Base-by-base conservation (phyloP, 2,329 filamentous ascomycete species). In the Tolypocladium nubicola region DNA sequence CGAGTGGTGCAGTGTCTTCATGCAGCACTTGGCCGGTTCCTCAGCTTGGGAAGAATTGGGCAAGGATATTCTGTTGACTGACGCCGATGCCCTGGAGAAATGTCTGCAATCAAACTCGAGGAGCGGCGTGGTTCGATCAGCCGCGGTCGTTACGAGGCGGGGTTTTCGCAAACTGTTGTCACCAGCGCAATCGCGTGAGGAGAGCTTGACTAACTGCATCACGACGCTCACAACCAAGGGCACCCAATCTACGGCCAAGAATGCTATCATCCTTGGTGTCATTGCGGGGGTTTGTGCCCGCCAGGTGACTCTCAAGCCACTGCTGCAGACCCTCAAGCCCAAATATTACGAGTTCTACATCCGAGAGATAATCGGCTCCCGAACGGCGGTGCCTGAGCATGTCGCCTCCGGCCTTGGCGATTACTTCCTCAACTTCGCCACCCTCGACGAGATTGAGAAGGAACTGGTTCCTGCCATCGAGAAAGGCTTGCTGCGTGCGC, bases 231-330 rank as follows among this genome's bases (percentile, higher is more conserved):
- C 89, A 3, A 74, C 82, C 38, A 96, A 95, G 71, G 76, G 80
- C 23, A 62, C 81, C 2, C 77, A 85, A 50, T 76, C 88, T 1
- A 79, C 80, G 4, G 79, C 86, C 56, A 89, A 81, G 65, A 87
- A 96, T 75, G 84, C 89, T 14, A 76, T 88, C 11, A 81, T 95
- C 59, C 80, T 99, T 1, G 94, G 94, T 21, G 83, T 95, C 54
- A 82, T 99, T 62, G 90, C 91, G 50, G 93, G 92, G 7, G 92
- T 97, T 10, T 90, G 87, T 67, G 84, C 87, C 45, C 86, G 92
- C 56, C 81, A 92, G 56, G 74, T 81, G 3, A 73, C 80, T 59
- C 79, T 84, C 53, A 87, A 84, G 65, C 73, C 81, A 6, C 71
- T 84, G 37, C 69, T 97, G 53, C 80, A 84, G 58, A 59, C 64